Percentiles rank a stretch among this genome's conserved stretches.
These are phyloP conservation scores for Dianthus caryophyllus DNA, from an alignment of 148 eudicot species.

Conservation along the genomic window DNA sequence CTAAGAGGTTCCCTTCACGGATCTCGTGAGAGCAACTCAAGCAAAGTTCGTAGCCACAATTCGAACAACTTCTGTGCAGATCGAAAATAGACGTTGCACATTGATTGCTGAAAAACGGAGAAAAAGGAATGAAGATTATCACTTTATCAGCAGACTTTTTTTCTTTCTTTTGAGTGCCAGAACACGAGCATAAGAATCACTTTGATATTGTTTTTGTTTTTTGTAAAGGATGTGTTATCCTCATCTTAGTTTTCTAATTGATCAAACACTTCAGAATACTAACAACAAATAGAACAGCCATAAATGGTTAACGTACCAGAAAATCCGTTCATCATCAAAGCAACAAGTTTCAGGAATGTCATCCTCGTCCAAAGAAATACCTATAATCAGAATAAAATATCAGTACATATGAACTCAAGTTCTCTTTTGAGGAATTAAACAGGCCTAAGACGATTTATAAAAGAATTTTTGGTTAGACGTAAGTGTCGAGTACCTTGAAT, in stretches of 20 bases:
- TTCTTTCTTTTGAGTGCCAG: neutral
- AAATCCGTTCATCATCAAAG: constrained; percentile 60
- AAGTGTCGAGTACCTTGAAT: constrained; percentile 41
- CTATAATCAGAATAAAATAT: constrained; percentile 4
- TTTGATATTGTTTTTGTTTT: neutral
- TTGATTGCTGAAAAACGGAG: constrained; percentile 49
- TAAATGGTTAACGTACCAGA: constrained; percentile 72
- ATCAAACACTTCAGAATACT: too few species aligned
- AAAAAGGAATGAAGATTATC: neutral
- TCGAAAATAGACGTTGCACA: constrained; percentile 84
- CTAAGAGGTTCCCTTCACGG: constrained; percentile 42
- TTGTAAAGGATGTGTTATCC: too few species aligned
- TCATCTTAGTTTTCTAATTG: too few species aligned
- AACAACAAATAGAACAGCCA: too few species aligned
- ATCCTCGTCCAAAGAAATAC: constrained; percentile 19
- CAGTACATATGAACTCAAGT: neutral
- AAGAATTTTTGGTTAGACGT: too few species aligned
- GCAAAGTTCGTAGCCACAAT: constrained; percentile 74
- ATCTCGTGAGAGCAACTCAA: constrained; percentile 70
- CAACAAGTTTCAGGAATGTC: constrained; percentile 39
- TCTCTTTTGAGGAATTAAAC: too few species aligned
- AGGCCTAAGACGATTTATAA: too few species aligned
- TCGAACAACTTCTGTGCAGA: constrained; percentile 82
- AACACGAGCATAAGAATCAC: neutral
- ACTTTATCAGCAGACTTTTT: neutral